Evolutionary conservation across 2,329 filamentous ascomycete species (phyloP).

Genomic region (Cercospora sesami): DNA sequence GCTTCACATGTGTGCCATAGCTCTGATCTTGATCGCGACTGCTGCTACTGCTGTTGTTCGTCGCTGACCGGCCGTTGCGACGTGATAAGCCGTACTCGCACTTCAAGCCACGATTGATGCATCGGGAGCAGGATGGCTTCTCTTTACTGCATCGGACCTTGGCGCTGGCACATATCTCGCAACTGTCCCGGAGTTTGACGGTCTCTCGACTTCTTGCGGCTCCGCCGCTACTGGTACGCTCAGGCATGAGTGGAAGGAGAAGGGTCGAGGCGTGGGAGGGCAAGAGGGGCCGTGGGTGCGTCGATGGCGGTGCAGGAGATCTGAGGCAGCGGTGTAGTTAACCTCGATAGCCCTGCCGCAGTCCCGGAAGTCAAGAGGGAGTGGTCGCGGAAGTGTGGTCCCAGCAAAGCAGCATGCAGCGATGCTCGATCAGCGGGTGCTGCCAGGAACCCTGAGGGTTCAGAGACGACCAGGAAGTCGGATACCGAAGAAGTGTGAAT

Average conservation of each 20-base stretch:
- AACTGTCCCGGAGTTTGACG: slow-evolving; percentile 12
- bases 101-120: slow-evolving; percentile 1
- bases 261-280: neutral
- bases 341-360: neutral
- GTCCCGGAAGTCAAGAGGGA: neutral
- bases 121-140: slow-evolving; percentile 10
- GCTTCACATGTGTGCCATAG: neutral
- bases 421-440: neutral
- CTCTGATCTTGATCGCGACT: neutral
- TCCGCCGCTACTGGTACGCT: neutral
- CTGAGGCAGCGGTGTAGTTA: neutral
- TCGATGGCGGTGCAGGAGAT: neutral
- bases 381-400: neutral
- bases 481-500: neutral
- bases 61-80: slow-evolving; percentile 6
- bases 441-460: neutral
- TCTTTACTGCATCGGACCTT: slow-evolving; percentile 14
- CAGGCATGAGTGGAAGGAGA: slow-evolving; percentile 3
- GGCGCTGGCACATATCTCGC: slow-evolving; percentile 10
- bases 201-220: slow-evolving; percentile 3
- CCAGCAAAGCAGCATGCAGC: neutral
- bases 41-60: neutral
- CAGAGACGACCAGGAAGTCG: neutral
- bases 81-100: slow-evolving; percentile 8
- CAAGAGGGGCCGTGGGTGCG: neutral